These are phyloP conservation scores for Murraya paniculata DNA, from an alignment of 345 rosid species.

Conservation along the genomic window DNA sequence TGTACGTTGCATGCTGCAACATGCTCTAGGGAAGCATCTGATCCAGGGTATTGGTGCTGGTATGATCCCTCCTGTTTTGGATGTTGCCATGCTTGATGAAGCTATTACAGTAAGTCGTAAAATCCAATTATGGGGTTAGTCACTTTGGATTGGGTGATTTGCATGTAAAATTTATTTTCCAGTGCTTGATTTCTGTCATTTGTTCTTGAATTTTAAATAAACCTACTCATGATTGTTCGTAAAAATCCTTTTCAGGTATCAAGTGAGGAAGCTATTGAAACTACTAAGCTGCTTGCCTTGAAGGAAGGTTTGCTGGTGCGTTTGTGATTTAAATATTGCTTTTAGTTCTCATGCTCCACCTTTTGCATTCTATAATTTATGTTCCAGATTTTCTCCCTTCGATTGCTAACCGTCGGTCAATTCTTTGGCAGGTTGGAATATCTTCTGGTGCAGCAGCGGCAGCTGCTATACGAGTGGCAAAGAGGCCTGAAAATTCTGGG, in stretches of 20 bases:
- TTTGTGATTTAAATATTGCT: background rate
- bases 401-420: background rate
- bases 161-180: background rate
- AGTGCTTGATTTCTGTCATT: background rate
- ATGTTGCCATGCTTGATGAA: slow-evolving; percentile 47
- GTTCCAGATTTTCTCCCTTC: background rate
- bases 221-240: background rate
- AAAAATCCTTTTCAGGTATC: slow-evolving; percentile 35
- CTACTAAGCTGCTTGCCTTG: slow-evolving; percentile 42
- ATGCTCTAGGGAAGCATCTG: slow-evolving; percentile 42
- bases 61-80: slow-evolving; percentile 39
- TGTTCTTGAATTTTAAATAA: background rate
- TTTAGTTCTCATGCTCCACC: background rate
- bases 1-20: background rate
- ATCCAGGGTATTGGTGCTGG: slow-evolving; percentile 72
- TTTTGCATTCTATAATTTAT: background rate
- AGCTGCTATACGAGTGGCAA: slow-evolving; percentile 48
- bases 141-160: background rate
- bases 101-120: slow-evolving; percentile 40
- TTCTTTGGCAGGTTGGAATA: slow-evolving; percentile 45
- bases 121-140: background rate
- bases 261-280: slow-evolving; percentile 50
- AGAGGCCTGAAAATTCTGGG: slow-evolving; percentile 51
- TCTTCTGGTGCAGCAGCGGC: slow-evolving; percentile 61
- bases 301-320: slow-evolving; percentile 55